Evolutionary conservation across 257 asterid species (phyloP).

Genomic region (Solanum paucissectum): DNA sequence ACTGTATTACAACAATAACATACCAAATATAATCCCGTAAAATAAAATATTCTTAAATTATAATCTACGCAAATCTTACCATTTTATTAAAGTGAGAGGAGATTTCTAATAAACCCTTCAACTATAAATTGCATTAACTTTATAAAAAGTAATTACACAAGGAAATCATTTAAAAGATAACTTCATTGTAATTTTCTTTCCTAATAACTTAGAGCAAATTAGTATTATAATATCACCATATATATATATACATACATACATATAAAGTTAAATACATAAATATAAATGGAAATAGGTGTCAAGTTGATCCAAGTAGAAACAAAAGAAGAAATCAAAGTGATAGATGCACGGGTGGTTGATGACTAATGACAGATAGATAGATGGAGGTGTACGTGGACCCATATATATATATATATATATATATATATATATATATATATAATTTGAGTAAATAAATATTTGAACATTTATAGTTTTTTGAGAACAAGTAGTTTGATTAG

Average conservation of each 20-base stretch:
- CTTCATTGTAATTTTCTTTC: background rate
- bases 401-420: too few relatives aligned
- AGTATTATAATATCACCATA: too few relatives aligned
- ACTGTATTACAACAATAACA: too few relatives aligned
- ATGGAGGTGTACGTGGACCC: conserved; percentile 13
- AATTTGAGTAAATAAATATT: too few relatives aligned
- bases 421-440: too few relatives aligned
- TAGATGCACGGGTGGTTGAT: conserved; percentile 1
- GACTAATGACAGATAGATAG: background rate
- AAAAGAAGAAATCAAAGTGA: background rate
- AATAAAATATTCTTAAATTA: too few relatives aligned
- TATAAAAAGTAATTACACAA: background rate
- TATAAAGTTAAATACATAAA: background rate
- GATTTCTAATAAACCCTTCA: background rate
- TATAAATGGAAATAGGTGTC: background rate
- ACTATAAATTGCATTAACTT: background rate
- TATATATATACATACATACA: too few relatives aligned
- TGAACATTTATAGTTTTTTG: too few relatives aligned
- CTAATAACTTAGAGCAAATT: background rate
- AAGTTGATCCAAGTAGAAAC: background rate
- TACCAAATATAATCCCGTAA: too few relatives aligned
- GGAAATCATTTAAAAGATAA: background rate
- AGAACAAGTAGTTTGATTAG: too few relatives aligned
- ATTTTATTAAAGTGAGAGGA: too few relatives aligned
- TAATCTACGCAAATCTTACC: too few relatives aligned